Percentiles rank a stretch among this genome's conserved stretches.
phyloP scores from a whole-genome alignment of 306 rosid species.

The Cucumis hystrix region DNA sequence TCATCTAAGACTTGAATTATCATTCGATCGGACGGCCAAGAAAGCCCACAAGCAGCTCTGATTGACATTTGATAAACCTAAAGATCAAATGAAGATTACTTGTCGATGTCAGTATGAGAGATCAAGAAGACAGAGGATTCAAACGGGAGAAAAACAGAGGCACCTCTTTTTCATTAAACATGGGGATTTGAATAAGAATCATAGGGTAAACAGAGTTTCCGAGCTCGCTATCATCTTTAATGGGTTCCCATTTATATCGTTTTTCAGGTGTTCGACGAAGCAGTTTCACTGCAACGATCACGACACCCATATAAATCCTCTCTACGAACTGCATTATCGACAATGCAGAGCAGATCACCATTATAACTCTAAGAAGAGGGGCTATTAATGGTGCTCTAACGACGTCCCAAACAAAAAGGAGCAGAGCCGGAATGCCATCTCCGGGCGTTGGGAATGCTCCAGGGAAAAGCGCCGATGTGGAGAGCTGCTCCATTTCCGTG shows the following conservation, averaged over 20 bases:
- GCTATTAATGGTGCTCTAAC: conserved; percentile 55
- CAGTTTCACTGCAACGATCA: conserved; percentile 38
- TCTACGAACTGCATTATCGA: conserved; percentile 59
- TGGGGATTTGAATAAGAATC: conserved; percentile 81
- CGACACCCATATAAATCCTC: conserved; percentile 60
- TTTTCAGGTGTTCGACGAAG: conserved; percentile 58
- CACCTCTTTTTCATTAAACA: conserved; percentile 94
- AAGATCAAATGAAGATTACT: background rate
- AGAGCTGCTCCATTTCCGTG: conserved; percentile 44
- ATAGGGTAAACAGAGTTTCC: conserved; percentile 59
- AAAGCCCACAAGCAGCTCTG: conserved; percentile 76
- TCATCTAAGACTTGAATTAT: conserved; percentile 80
- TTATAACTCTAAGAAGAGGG: conserved; percentile 39
- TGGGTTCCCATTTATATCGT: conserved; percentile 66
- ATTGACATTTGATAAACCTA: conserved; percentile 82
- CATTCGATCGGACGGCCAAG: conserved; percentile 85
- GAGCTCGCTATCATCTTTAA: conserved; percentile 59
- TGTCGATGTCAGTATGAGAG: background rate
- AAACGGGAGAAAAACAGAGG: background rate
- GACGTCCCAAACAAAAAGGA: conserved; percentile 38
- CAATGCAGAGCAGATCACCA: conserved; percentile 48
- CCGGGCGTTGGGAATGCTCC: conserved; percentile 38
- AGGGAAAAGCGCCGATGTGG: conserved; percentile 27
- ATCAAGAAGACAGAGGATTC: background rate
- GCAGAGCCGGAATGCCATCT: conserved; percentile 33